Evolutionary conservation across 768 basidiomycete genomes (phyloP), one percentile per base, ranked within the genome.

Genomic region (Rhizopogon sp.): DNA sequence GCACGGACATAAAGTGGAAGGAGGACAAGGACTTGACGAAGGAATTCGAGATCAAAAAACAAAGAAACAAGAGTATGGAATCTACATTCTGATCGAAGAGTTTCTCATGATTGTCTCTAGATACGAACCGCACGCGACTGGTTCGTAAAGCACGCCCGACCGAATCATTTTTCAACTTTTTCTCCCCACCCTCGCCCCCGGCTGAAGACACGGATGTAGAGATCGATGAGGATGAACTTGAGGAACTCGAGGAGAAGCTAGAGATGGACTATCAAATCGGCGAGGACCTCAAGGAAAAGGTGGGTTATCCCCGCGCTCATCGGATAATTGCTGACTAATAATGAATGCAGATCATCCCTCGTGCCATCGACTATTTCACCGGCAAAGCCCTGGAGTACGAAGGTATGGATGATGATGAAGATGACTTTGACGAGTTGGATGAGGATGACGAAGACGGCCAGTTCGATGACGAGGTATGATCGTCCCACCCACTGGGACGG

Each of bases 101-200:
- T 28, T 8, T 33, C 54, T 62, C 16, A 54, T 41, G 10, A 55
- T 52, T 29, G 39, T 17, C 35, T 43, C 6, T 62, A 91, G 90
- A 87, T 67, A 92, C 90, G 28, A 90, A 92, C 69, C 85, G 88
- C 58, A 92, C 87, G 1, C 87, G 88, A 58, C 74, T 90, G 37
- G 84, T 89, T 41, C 81, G 85, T 72, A 98, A 98, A 76, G 87
- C 90, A 6, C 85, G 83, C 61, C 90, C 93, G 8, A 86, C 90
- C 6, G 91, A 95, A 35, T 98, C 96, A 13, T 98, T 99, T 82
- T 99, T 99, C 87, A 93, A 93, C 81, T 99, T 98, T 76, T 99
- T 99, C 82, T 74, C 76, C 52, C 92, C 93, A 9, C 93, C 92
- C 14, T 69, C 76, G 22, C 84, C 88, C 2, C 90, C 91, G 3